Evolutionary conservation across 2,329 filamentous ascomycete species (phyloP).

Genomic region (Cercospora berteroae): DNA sequence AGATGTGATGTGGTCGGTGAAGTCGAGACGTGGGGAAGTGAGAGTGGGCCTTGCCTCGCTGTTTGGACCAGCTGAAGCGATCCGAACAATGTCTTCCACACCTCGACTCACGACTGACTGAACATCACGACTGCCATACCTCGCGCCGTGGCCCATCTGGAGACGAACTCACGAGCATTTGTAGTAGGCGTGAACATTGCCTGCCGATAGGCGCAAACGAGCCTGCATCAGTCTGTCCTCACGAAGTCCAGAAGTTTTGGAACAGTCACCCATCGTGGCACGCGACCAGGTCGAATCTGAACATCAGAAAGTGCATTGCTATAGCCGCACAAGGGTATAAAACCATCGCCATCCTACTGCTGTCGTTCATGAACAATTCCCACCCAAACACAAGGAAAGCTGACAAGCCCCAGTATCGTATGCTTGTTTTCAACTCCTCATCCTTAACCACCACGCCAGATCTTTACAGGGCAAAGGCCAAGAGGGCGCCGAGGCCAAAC

Average conservation of each 20-base stretch:
- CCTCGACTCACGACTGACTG: not conserved
- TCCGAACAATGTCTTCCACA: not conserved
- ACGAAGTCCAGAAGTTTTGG: not conserved
- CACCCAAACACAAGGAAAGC: not conserved
- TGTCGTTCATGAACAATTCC: not conserved
- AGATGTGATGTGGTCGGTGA: not conserved
- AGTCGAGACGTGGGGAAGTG: not conserved
- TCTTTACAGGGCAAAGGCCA: constrained; percentile 39
- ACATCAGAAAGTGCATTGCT: not conserved
- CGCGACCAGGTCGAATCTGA: not conserved
- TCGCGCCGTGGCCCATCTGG: not conserved
- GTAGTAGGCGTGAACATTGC: not conserved
- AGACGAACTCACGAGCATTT: not conserved
- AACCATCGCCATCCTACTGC: not conserved
- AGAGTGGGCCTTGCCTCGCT: not conserved
- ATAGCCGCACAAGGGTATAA: constrained; percentile 1
- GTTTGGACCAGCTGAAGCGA: not conserved
- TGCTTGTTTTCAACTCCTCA: not conserved
- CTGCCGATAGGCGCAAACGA: not conserved
- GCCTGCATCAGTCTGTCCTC: not conserved
- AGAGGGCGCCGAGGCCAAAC: constrained; percentile 39
- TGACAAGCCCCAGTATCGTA: not conserved
- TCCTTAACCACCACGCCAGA: not conserved
- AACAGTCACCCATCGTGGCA: not conserved
- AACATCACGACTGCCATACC: not conserved